Evolutionary conservation across 331 rosid species (phyloP).

Genomic region (Rhamnella rubrinervis): DNA sequence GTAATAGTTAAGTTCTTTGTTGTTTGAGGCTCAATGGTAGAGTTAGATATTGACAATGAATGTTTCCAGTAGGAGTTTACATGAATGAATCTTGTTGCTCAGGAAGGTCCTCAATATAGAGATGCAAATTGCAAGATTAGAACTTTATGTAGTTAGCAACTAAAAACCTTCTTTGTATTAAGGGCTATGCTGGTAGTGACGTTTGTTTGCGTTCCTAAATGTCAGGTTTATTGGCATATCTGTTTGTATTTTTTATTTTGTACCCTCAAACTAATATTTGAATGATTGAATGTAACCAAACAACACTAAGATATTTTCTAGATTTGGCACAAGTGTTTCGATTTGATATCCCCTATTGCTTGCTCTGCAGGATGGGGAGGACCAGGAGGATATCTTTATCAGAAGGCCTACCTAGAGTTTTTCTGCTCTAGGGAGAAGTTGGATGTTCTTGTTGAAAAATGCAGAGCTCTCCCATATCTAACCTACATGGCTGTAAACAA

Average conservation of each 20-base stretch:
- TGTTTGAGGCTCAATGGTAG: not conserved
- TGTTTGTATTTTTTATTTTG: no score
- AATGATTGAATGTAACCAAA: not conserved
- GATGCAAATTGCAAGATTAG: no score
- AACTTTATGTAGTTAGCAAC: no score
- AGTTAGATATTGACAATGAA: not conserved
- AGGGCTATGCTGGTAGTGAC: not conserved
- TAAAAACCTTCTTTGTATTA: not conserved
- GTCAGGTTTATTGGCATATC: not conserved
- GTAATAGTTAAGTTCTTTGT: not conserved
- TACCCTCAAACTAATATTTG: not conserved
- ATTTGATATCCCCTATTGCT: not conserved
- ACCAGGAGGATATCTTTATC: conserved; percentile 88
- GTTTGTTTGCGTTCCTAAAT: not conserved
- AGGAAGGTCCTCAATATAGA: no score
- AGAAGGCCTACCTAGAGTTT: conserved; percentile 91
- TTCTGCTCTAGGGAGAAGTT: conserved; percentile 87
- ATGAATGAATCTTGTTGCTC: no score
- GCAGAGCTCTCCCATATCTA: conserved; percentile 62
- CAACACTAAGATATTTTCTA: not conserved
- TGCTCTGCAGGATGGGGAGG: conserved; percentile 87
- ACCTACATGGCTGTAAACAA: conserved; percentile 88
- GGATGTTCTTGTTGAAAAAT: conserved; percentile 59
- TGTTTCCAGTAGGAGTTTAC: not conserved
- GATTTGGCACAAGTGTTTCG: not conserved